phyloP scores from a whole-genome alignment of 768 basidiomycete species.

The Macrolepiota dolichaula region DNA sequence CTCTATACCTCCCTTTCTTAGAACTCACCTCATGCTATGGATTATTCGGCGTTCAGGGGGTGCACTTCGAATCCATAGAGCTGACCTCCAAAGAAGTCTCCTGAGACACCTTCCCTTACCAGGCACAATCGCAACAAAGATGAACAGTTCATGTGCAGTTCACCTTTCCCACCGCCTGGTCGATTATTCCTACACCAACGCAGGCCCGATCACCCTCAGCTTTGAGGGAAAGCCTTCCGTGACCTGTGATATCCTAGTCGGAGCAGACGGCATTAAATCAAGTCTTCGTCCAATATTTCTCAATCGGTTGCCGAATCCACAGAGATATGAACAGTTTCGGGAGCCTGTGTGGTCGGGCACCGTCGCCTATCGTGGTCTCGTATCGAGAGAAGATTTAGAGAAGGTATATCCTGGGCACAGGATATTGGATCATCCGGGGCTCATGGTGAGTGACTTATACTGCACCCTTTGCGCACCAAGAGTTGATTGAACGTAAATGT shows the following conservation, averaged over 20 bases:
- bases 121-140: not conserved
- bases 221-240: constrained; percentile 24
- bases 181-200: constrained; percentile 29
- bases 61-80: constrained; percentile 32
- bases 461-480: not conserved
- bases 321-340: constrained; percentile 10
- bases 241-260: constrained; percentile 34
- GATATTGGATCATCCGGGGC: not conserved
- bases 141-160: constrained; percentile 13
- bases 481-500: not conserved
- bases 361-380: constrained; percentile 31
- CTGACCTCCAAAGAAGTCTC: constrained; percentile 41
- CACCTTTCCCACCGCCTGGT: constrained; percentile 38
- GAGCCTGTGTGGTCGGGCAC: constrained; percentile 34
- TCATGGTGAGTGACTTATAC: constrained; percentile 19
- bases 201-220: not conserved
- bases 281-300: constrained; percentile 17
- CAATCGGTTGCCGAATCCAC: constrained; percentile 1
- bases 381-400: constrained; percentile 22
- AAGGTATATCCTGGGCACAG: constrained; percentile 27
- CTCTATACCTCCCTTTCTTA: not conserved
- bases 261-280: constrained; percentile 37
- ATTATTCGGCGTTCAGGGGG: constrained; percentile 18
- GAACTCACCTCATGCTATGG: not conserved
- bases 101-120: constrained; percentile 29